Percentiles rank a stretch among this genome's conserved stretches.
These are phyloP conservation scores for Dimargaris cristalligena DNA, from an alignment of 192 early-diverging fungal species.

Conservation along the genomic window DNA sequence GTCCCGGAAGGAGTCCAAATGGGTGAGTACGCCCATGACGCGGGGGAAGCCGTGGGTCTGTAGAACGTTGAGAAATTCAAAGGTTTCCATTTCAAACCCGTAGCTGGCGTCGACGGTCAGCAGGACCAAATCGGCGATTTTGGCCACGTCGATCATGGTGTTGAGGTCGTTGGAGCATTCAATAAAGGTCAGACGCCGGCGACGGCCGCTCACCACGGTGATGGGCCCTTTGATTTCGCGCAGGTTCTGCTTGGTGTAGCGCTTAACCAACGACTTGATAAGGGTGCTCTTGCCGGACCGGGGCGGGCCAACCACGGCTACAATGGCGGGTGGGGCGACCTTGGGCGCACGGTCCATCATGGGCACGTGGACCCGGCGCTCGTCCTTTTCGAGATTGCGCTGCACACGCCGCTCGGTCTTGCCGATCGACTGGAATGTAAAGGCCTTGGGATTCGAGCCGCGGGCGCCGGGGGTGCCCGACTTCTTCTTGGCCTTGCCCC, in stretches of 20 bases:
- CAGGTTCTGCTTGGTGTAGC: conserved; percentile 87
- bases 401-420: conserved; percentile 64
- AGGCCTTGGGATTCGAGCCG: conserved; percentile 84
- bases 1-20: conserved; percentile 89
- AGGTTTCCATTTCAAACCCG: conserved; percentile 99
- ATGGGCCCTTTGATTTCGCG: conserved; percentile 87
- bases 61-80: conserved; percentile 94
- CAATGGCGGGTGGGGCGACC: conserved; percentile 78
- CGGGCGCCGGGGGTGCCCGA: conserved; percentile 51
- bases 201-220: conserved; percentile 91
- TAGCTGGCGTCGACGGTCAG: conserved; percentile 92
- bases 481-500: conserved; percentile 74
- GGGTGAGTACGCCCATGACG: conserved; percentile 95
- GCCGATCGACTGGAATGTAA: conserved; percentile 46
- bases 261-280: conserved; percentile 87
- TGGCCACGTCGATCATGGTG: conserved; percentile 93
- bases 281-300: conserved; percentile 93
- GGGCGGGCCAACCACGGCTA: conserved; percentile 92
- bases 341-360: conserved; percentile 83
- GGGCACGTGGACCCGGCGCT: conserved; percentile 91
- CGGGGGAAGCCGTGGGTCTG: conserved; percentile 96
- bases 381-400: conserved; percentile 66
- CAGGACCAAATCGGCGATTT: conserved; percentile 90
- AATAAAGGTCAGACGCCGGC: conserved; percentile 88
- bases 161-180: conserved; percentile 96